phyloP scores from a whole-genome alignment of 2,329 filamentous ascomycete genomes.

The Lizonia empirigonia region DNA sequence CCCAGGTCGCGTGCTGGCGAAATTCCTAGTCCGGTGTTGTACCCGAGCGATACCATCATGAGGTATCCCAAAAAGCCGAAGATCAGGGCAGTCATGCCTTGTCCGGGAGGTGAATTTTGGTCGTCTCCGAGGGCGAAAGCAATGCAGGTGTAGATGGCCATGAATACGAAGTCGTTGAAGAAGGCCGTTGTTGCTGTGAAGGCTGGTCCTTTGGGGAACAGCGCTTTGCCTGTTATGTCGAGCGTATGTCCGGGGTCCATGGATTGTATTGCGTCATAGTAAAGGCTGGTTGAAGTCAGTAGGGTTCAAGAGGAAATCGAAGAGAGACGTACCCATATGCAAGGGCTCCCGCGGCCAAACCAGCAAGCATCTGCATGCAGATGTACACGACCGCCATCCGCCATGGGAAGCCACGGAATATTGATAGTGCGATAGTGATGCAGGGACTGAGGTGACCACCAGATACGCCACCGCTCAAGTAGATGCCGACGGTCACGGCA shows the following conservation, averaged over 20 bases:
- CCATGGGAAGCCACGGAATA: conserved; percentile 66
- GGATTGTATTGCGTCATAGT: conserved; percentile 62
- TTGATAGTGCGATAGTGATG: conserved; percentile 50
- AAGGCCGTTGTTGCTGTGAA: conserved; percentile 70
- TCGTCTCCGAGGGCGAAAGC: conserved; percentile 68
- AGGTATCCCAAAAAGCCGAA: conserved; percentile 34
- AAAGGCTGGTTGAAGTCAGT: conserved; percentile 24
- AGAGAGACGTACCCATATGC: conserved; percentile 50
- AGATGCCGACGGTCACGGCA: conserved; percentile 59
- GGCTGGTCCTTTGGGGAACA: conserved; percentile 64
- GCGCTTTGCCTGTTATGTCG: conserved; percentile 55
- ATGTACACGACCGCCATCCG: conserved; percentile 58
- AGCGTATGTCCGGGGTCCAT: conserved; percentile 57
- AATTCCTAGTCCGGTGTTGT: conserved; percentile 55
- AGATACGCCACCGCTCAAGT: conserved; percentile 54
- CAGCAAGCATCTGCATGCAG: conserved; percentile 59
- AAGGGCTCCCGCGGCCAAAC: conserved; percentile 54
- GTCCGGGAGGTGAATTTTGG: conserved; percentile 52
- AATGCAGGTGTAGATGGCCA: conserved; percentile 69
- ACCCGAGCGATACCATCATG: conserved; percentile 34
- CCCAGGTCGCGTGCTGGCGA: conserved; percentile 75
- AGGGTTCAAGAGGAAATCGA: conserved; percentile 50
- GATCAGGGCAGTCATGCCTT: conserved; percentile 57
- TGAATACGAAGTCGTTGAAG: conserved; percentile 72
- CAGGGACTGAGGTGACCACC: conserved; percentile 58